Base-by-base conservation (phyloP, 306 rosid species). In the Vigna unguiculata region DNA sequence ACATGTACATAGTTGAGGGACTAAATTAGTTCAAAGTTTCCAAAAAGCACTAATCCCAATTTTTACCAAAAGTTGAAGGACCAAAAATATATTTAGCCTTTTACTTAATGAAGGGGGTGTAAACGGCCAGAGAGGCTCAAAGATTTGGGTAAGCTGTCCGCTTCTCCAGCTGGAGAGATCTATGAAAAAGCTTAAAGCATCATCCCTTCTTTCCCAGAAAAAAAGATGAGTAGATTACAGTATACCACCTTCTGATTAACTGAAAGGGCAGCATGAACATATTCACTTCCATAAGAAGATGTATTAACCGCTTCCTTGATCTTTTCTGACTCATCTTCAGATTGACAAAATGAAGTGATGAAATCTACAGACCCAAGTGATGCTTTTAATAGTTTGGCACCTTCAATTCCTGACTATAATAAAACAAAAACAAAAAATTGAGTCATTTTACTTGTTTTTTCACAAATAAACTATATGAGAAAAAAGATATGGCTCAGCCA, bases 321-420 rank as follows among this genome's bases (percentile, higher is more conserved):
- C 87, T 77, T 92, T 72, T 83, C 77, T 47, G 88, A 85, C 74
- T 88, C 96, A 58, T 81, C 87, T 71, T 92, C 84, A 7, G 96
- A 87, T 81, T 78, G 90, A 85, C 91, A 92, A 25, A 84, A 86
- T 25, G 99, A 95, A 57, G 93, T 91, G 71, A 95, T 87, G 83
- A 95, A 95, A 87, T 95, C 99, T 58, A 95, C 90, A 75, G 98
- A 95, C 67, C 99, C 99, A 81, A 95, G 97, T 55, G 97, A 87
- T 10, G 99, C 98, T 75, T 85, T 85, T 78, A 90, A 82, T 69
- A 87, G 83, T 80, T 86, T 85, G 63, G 81, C 85, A 47, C 88
- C 86, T 76, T 57, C 88, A 58, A 74, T 71, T 92, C 88, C 88
- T 71, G 90, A 85, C 98, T 89, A 79, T 81, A 92, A 78, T 78